Percentiles rank a stretch among this genome's conserved stretches.
phyloP scores from a whole-genome alignment of 2,329 filamentous ascomycete species.

The Fusarium equiseti region DNA sequence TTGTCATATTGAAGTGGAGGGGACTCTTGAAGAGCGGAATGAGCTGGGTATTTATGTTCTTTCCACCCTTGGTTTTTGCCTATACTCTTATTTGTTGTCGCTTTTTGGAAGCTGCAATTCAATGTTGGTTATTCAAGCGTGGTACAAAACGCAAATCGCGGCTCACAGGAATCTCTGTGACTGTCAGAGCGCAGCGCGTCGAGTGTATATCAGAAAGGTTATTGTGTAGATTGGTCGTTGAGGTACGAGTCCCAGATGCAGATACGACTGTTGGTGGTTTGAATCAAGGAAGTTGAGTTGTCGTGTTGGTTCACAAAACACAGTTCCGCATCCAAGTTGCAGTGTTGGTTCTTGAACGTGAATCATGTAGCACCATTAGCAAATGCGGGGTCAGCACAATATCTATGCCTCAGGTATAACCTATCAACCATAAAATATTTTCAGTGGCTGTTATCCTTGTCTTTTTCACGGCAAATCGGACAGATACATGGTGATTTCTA shows the following conservation, averaged over 20 bases:
- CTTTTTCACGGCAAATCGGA: no score
- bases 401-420: background rate
- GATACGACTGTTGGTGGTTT: background rate
- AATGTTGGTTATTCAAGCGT: background rate
- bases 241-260: fast-evolving
- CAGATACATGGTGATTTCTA: no score
- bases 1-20: conserved; percentile 19
- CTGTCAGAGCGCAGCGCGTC: background rate
- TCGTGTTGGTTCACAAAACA: background rate
- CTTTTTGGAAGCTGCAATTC: background rate
- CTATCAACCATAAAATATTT: no score
- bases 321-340: background rate
- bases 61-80: background rate
- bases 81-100: background rate
- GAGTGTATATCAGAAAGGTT: background rate
- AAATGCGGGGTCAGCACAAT: background rate
- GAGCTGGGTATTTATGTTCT: background rate
- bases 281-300: background rate
- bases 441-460: no score
- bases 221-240: background rate
- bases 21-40: background rate
- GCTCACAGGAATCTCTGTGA: background rate
- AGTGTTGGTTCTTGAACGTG: background rate
- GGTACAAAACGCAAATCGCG: background rate
- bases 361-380: background rate